Percentiles rank a stretch among this genome's conserved stretches.
These are phyloP conservation scores for Alternaria gaisen DNA, from an alignment of 2,329 filamentous ascomycete species.

Conservation along the genomic window DNA sequence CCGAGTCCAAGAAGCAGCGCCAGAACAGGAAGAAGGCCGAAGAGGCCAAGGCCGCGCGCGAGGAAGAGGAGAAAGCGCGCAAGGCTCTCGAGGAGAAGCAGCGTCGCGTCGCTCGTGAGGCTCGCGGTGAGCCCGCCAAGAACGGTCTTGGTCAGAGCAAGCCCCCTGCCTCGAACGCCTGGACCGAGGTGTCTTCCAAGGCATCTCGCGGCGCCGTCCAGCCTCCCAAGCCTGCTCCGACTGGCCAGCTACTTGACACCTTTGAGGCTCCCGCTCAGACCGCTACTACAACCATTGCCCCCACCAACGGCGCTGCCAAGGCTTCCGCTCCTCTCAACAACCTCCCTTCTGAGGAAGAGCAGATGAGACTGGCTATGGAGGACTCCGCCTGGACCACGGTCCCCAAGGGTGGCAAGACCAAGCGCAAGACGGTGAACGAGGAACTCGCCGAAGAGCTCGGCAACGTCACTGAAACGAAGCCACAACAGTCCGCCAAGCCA, in stretches of 20 bases:
- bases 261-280: conserved; percentile 57
- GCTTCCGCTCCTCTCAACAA: conserved; percentile 56
- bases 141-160: conserved; percentile 69
- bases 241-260: conserved; percentile 58
- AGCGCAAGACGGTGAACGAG: conserved; percentile 59
- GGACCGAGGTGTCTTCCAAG: conserved; percentile 53
- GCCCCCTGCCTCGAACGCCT: conserved; percentile 62
- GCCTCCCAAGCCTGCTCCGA: conserved; percentile 31
- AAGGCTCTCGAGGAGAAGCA: conserved; percentile 82
- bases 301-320: conserved; percentile 53
- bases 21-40: conserved; percentile 92
- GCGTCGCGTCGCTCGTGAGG: conserved; percentile 79
- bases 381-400: conserved; percentile 68
- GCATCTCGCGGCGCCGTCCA: conserved; percentile 30
- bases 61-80: conserved; percentile 81
- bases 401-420: conserved; percentile 62
- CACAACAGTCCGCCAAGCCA: conserved; percentile 31
- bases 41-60: conserved; percentile 75
- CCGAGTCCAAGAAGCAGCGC: conserved; percentile 92
- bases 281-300: conserved; percentile 47
- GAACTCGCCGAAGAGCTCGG: conserved; percentile 54
- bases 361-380: conserved; percentile 62
- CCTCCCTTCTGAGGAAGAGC: conserved; percentile 68
- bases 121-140: conserved; percentile 83
- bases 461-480: conserved; percentile 27